phyloP scores from a whole-genome alignment of 495 filamentous ascomycete genomes.

The Tuber calosporum region DNA sequence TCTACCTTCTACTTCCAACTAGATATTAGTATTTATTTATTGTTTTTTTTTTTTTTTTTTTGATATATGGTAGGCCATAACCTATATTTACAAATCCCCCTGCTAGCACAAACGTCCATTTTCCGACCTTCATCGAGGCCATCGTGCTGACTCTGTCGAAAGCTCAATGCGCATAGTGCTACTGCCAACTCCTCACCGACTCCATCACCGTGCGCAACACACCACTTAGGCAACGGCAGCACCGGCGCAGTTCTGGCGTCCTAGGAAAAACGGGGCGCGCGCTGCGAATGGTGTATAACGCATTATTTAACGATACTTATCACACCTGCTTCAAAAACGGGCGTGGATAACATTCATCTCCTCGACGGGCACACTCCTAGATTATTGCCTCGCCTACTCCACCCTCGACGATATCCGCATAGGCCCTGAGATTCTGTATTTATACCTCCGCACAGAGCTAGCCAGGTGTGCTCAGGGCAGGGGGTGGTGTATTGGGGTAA shows the following conservation, averaged over 20 bases:
- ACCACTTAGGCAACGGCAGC: slow-evolving; percentile 43
- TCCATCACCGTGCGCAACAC: slow-evolving; percentile 45
- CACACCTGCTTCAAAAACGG: slow-evolving; percentile 41
- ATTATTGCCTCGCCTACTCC: slow-evolving; percentile 46
- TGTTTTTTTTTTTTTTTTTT: no score
- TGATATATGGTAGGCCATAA: not conserved
- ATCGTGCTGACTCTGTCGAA: not conserved
- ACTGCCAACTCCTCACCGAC: slow-evolving; percentile 48
- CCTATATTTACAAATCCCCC: not conserved
- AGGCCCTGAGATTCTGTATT: slow-evolving; percentile 48
- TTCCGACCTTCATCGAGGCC: not conserved
- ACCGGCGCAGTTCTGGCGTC: slow-evolving; percentile 26
- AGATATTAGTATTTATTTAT: no score
- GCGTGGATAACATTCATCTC: slow-evolving; percentile 44
- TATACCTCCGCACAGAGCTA: slow-evolving; percentile 43
- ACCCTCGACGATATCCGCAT: slow-evolving; percentile 50
- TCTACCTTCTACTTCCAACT: not conserved
- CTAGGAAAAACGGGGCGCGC: slow-evolving; percentile 46
- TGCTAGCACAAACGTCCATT: not conserved
- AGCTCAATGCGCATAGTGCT: slow-evolving; percentile 23
- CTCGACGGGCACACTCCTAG: slow-evolving; percentile 43
- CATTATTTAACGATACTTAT: slow-evolving; percentile 42
- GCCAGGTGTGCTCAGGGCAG: no score
- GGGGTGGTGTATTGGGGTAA: no score
- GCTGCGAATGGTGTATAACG: slow-evolving; percentile 43